phyloP scores from a whole-genome alignment of 1,139 yeast genomes.

The Yamadazyma spencermartinsiae region DNA sequence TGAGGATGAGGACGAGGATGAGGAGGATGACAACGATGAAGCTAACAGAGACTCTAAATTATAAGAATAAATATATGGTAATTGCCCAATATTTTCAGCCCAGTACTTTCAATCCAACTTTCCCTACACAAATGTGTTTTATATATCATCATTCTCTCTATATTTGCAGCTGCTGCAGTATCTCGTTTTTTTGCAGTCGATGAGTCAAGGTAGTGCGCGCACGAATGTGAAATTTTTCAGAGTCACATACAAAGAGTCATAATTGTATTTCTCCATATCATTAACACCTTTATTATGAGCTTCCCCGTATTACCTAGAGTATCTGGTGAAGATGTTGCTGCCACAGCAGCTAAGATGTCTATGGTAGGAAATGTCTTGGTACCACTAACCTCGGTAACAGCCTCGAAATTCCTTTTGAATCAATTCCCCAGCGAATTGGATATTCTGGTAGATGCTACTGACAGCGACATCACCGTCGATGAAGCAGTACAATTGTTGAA shows the following conservation, averaged over 20 bases:
- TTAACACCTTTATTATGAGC: slow-evolving; percentile 31
- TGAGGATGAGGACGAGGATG: slow-evolving; percentile 16
- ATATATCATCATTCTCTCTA: no score
- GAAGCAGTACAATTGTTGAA: slow-evolving; percentile 59
- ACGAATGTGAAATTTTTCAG: not conserved
- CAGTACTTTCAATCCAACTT: no score
- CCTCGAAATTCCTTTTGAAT: slow-evolving; percentile 37
- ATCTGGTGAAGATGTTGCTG: slow-evolving; percentile 26
- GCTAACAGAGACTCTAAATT: slow-evolving; percentile 3
- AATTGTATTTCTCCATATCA: no score
- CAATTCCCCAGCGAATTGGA: slow-evolving; percentile 34
- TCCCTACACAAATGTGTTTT: no score
- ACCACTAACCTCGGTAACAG: slow-evolving; percentile 28
- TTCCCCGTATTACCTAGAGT: slow-evolving; percentile 48
- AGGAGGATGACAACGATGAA: slow-evolving; percentile 14
- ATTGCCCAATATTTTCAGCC: not conserved
- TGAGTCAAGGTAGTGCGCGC: not conserved
- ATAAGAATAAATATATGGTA: not conserved
- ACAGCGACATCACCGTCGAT: slow-evolving; percentile 30
- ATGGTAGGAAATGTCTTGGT: slow-evolving; percentile 42
- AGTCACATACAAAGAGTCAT: not conserved
- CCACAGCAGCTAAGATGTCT: slow-evolving; percentile 22
- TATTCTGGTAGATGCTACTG: slow-evolving; percentile 36
- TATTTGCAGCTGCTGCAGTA: no score
- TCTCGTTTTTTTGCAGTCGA: no score